Conservation (phyloP, 805 yeast species). For the Lachancea waltii region DNA sequence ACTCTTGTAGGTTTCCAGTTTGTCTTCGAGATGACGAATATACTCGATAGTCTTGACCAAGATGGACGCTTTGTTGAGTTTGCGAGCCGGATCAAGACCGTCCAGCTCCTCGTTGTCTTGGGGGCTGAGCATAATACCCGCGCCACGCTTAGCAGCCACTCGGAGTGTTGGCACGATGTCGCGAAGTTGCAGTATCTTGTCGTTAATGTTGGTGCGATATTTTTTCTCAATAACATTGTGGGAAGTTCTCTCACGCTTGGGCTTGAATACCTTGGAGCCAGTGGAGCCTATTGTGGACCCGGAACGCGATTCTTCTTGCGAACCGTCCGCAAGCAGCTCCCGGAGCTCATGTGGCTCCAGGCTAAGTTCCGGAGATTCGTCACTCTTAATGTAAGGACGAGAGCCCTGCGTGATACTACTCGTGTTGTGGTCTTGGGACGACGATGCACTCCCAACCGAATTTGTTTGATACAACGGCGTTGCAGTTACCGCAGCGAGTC, state of each 20-base stretch:
- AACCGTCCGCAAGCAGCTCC: conserved; percentile 3
- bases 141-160: conserved; percentile 39
- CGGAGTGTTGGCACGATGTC: conserved; percentile 63
- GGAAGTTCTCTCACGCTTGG: conserved; percentile 48
- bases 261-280: conserved; percentile 12
- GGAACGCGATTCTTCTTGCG: conserved; percentile 1
- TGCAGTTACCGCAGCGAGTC: background rate
- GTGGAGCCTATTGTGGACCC: background rate
- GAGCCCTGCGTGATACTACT: background rate
- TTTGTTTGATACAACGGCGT: conserved; percentile 7
- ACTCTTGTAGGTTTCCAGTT: conserved; percentile 42
- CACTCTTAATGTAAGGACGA: conserved; percentile 1
- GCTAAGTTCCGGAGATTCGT: conserved; percentile 2
- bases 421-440: too few species aligned
- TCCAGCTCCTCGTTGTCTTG: conserved; percentile 58
- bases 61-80: conserved; percentile 71
- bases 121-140: conserved; percentile 44
- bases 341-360: conserved; percentile 4
- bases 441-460: conserved; percentile 4
- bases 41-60: conserved; percentile 72
- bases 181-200: conserved; percentile 55
- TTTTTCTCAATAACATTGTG: conserved; percentile 70
- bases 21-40: conserved; percentile 62
- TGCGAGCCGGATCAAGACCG: conserved; percentile 70
- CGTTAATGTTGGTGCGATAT: conserved; percentile 64